Evolutionary conservation across 75 land plant species (phyloP).

Genomic region (Cryptomeria japonica): DNA sequence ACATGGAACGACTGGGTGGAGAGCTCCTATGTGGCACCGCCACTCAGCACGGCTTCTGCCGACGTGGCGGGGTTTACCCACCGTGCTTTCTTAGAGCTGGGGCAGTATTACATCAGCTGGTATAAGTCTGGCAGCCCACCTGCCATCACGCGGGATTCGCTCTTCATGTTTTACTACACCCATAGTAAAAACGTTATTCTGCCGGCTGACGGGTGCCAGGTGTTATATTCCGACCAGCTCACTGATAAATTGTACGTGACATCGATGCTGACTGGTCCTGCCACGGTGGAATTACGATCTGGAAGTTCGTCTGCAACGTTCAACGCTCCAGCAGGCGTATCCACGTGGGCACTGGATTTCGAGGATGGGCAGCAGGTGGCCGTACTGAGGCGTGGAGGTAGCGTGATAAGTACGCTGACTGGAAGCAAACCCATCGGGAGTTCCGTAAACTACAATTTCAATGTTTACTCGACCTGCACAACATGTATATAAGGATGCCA

Average conservation of each 20-base stretch:
- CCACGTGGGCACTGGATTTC: neutral
- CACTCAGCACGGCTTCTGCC: neutral
- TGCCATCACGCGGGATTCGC: slow-evolving; percentile 12
- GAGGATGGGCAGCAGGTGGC: neutral
- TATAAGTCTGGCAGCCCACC: neutral
- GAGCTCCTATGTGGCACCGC: neutral
- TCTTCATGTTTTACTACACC: neutral
- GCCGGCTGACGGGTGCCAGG: neutral
- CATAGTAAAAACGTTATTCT: neutral
- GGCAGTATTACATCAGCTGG: neutral
- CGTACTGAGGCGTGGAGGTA: neutral
- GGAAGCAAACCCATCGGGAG: neutral
- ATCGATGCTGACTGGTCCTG: neutral
- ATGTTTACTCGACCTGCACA: neutral
- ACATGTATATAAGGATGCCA: neutral
- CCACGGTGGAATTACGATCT: neutral
- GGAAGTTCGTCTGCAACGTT: neutral
- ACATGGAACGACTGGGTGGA: too few relatives aligned
- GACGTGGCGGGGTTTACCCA: slow-evolving; percentile 15
- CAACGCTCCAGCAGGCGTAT: neutral
- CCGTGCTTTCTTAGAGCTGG: neutral
- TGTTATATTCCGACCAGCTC: neutral
- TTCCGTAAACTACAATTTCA: neutral
- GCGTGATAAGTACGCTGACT: neutral
- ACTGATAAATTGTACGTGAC: neutral